Evolutionary conservation across 768 basidiomycete genomes (phyloP), one percentile per base, ranked within the genome.

Genomic region (Boletellus emodensis): DNA sequence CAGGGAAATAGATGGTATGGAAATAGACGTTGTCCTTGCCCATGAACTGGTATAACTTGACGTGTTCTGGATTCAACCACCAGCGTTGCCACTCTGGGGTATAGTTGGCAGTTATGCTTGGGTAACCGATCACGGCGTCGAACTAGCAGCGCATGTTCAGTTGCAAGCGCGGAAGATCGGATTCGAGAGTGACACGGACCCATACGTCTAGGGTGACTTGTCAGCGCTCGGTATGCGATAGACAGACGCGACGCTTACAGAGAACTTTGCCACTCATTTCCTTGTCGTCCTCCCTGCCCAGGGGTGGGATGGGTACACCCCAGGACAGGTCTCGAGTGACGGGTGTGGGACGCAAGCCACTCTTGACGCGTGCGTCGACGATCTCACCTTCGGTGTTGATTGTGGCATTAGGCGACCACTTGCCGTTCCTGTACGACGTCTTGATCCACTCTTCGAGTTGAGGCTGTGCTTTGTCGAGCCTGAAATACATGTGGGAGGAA

Each of bases 11-110:
- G 36, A 99, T 83, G 0, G 92, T 92, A 69, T 99, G 96, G 82
- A 99, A 99, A 70, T 95, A 97, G 44, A 94, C 92, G 55, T 94
- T 97, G 67, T 98, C 95, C 73, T 99, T 99, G 65, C 96, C 96
- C 96, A 99, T 99, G 77, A 99, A 99, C 69, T 99, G 95, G 72
- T 92, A 96, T 44, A 98, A 74, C 59, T 82, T 77, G 51, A 99
- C 94, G 60, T 97, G 77, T 58, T 90, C 76, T 2, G 87, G 88
- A 63, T 94, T 87, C 63, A 88, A 83, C 96, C 96, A 99, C 96
- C 96, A 99, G 67, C 83, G 78, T 68, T 86, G 83, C 96, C 96
- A 99, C 55, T 96, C 87, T 17, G 87, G 75, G 33, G 91, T 95
- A 74, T 94, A 94, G 64, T 86, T 88, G 46, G 94, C 93, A 2